Percentiles rank a stretch among this genome's conserved stretches.
Evolutionary conservation across 2,329 filamentous ascomycete species (phyloP).

Genomic region (Penicillium thymicola): DNA sequence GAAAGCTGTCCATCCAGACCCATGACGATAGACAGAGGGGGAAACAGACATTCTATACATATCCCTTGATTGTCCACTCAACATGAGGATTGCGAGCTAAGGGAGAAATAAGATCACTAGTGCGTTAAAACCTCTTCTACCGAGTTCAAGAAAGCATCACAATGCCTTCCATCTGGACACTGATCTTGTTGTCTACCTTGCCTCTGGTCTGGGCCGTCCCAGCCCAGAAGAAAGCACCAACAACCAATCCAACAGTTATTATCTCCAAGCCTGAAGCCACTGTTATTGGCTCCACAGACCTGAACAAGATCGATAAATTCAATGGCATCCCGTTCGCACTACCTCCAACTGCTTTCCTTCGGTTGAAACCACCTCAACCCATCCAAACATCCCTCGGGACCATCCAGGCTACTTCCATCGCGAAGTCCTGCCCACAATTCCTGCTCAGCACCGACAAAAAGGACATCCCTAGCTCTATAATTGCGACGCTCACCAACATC

Average conservation of each 20-base stretch:
- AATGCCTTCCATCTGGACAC: conserved; percentile 3
- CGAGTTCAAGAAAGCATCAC: neutral
- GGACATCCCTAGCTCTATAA: conserved; percentile 42
- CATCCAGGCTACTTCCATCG: conserved; percentile 56
- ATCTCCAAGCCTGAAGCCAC: conserved; percentile 53
- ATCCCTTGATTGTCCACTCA: neutral
- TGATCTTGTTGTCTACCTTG: conserved; percentile 9
- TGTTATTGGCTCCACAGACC: conserved; percentile 40
- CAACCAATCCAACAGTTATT: conserved; percentile 51
- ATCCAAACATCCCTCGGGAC: conserved; percentile 58
- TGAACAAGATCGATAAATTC: conserved; percentile 61
- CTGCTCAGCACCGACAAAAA: conserved; percentile 52
- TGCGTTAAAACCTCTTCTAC: neutral
- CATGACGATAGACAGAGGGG: neutral
- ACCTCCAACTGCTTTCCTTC: conserved; percentile 62
- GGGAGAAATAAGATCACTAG: neutral
- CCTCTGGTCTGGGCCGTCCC: conserved; percentile 16
- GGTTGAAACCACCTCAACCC: conserved; percentile 66
- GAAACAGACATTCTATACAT: neutral
- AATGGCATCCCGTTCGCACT: conserved; percentile 73
- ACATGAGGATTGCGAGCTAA: neutral
- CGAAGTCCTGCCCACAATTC: conserved; percentile 70
- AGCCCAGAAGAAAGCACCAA: conserved; percentile 40
- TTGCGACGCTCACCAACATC: conserved; percentile 52
- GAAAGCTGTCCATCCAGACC: neutral